Percentiles rank a stretch among this genome's conserved stretches.
Evolutionary conservation across 164 flowering plant species (phyloP).

Genomic region (Tetracentron sinense): DNA sequence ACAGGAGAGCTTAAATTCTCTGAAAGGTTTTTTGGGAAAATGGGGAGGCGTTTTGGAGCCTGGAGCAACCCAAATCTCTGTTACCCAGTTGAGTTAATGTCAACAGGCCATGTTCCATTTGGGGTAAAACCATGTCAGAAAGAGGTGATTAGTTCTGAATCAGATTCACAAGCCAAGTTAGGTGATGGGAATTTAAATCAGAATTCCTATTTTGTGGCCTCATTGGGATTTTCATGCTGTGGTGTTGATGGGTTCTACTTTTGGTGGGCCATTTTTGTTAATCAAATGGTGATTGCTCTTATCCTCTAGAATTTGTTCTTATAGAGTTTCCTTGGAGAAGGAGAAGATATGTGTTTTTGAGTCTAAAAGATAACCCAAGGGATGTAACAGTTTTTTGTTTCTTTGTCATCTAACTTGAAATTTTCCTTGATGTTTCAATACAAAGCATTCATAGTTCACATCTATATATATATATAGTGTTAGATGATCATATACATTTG

Average conservation of each 20-base stretch:
- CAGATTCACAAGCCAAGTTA: conserved; percentile 20
- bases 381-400: too few relatives aligned
- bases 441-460: too few relatives aligned
- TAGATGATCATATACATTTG: too few relatives aligned
- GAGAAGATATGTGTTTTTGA: too few relatives aligned
- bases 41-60: conserved; percentile 73
- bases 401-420: too few relatives aligned
- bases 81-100: conserved; percentile 25
- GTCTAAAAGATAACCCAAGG: too few relatives aligned
- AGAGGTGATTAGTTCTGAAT: conserved; percentile 18
- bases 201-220: conserved; percentile 17
- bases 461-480: too few relatives aligned
- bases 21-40: conserved; percentile 45
- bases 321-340: background rate
- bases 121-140: conserved; percentile 46
- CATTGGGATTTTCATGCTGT: conserved; percentile 27
- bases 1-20: conserved; percentile 68
- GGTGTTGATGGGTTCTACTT: too few relatives aligned
- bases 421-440: too few relatives aligned
- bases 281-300: conserved; percentile 17
- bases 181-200: conserved; percentile 16
- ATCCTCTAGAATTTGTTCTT: conserved; percentile 8
- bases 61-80: conserved; percentile 74
- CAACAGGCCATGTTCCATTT: conserved; percentile 17
- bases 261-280: conserved; percentile 24